Percentiles rank a stretch among this genome's conserved stretches.
Evolutionary conservation across 768 basidiomycete species (phyloP).

Genomic region (Russula sp.): DNA sequence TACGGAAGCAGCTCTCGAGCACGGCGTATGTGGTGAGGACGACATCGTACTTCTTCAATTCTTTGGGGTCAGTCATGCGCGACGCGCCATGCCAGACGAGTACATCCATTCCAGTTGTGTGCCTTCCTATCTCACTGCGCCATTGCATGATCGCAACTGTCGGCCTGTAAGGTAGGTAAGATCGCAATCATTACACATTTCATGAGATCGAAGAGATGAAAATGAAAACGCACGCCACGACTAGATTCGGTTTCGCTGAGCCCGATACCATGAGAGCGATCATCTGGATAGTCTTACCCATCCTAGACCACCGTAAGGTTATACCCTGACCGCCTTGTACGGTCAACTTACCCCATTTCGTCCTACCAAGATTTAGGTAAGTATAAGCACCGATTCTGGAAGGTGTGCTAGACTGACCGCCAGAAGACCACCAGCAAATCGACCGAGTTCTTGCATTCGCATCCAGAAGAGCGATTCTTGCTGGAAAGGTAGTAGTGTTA

Average conservation of each 20-base stretch:
- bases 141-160: conserved; percentile 67
- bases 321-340: conserved; percentile 3
- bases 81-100: conserved; percentile 88
- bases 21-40: conserved; percentile 85
- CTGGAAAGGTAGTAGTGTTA: conserved; percentile 89
- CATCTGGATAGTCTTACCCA: conserved; percentile 97
- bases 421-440: conserved; percentile 89
- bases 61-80: conserved; percentile 56
- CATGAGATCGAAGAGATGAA: not conserved
- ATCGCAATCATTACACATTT: not conserved
- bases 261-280: conserved; percentile 85
- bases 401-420: conserved; percentile 46
- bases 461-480: conserved; percentile 94
- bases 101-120: conserved; percentile 78
- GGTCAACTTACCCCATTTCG: conserved; percentile 72
- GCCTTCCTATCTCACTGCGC: conserved; percentile 86
- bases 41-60: conserved; percentile 81
- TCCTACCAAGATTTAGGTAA: conserved; percentile 41
- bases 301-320: conserved; percentile 36
- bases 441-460: conserved; percentile 80
- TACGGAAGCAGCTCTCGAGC: conserved; percentile 85
- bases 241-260: conserved; percentile 72
- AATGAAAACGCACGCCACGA: conserved; percentile 68
- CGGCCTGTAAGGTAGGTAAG: conserved; percentile 29
- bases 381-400: not conserved